Evolutionary conservation across 2,329 filamentous ascomycete species (phyloP), one percentile per base, ranked within the genome.

Genomic region (Mycosphaerella arachidis): DNA sequence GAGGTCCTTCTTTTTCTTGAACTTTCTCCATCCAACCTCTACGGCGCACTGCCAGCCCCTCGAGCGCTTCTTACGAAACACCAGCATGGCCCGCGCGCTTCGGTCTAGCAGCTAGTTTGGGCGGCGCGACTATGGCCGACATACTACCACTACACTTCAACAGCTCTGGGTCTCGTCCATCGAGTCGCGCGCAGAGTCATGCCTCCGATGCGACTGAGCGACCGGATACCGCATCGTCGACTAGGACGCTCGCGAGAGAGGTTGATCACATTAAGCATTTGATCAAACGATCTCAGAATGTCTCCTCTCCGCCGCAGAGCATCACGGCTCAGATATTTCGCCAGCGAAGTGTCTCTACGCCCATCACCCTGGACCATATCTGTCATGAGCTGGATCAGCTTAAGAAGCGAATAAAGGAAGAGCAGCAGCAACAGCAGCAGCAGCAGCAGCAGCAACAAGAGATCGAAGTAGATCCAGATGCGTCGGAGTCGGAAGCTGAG

Each of bases 361-460:
- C 55, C 4, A 50, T 67, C 37, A 61, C 59, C 20, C 58, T 60
- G 35, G 64, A 63, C 12, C 65, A 66, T 27, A 65, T 70, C 20
- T 63, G 63, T 40, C 67, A 69, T 8, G 68, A 69, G 61, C 55
- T 73, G 35, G 71, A 70, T 45, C 63, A 58, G 30, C 55, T 73
- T 58, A 72, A 70, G 59, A 67, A 63, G 40, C 67, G 71, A 57
- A 69, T 73, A 30, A 68, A 65, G 27, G 59, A 69, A 54, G 66
- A 66, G 60, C 62, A 64, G 40, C 53, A 60, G 16, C 59, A 65
- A 31, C 55, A 51, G 29, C 24, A 37, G 20, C 37, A 45, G 48
- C 55, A 53, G 55, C 35, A 10, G 18, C 55, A 29, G 18, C 13
- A 24, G 8, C 18, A 8, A 6, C 40, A 6, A 58, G 52, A 27